Conservation (phyloP, 371 early-diverging fungal genomes). For the Circinella minor region DNA sequence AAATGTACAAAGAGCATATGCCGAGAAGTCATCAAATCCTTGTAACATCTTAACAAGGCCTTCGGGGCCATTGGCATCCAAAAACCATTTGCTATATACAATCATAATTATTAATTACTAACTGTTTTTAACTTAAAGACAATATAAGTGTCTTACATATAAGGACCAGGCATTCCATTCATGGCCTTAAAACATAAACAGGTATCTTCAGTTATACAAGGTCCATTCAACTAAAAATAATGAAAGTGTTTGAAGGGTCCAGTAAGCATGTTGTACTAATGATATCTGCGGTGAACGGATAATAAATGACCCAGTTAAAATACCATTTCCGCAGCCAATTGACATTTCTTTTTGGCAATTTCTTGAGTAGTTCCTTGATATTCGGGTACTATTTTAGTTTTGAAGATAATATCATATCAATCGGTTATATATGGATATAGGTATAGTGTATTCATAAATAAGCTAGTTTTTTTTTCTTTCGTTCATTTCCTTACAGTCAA, state of each 20-base stretch:
- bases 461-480: not conserved
- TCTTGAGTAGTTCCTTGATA: conserved; percentile 81
- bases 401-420: not conserved
- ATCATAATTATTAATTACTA: too few relatives aligned
- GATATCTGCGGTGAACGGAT: too few relatives aligned
- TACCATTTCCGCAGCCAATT: conserved; percentile 71
- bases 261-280: too few relatives aligned
- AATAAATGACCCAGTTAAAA: too few relatives aligned
- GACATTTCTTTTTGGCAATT: conserved; percentile 84
- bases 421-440: too few relatives aligned
- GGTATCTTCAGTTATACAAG: conserved; percentile 95
- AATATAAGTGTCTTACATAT: conserved; percentile 59
- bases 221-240: conserved; percentile 64
- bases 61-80: conserved; percentile 79
- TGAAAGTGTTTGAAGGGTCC: not conserved
- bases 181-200: conserved; percentile 92
- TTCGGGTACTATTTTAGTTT: conserved; percentile 72
- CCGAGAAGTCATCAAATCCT: conserved; percentile 87
- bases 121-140: too few relatives aligned
- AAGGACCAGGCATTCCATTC: conserved; percentile 91
- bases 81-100: conserved; percentile 89
- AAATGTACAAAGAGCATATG: conserved; percentile 90
- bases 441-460: too few relatives aligned
- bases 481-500: conserved; percentile 67
- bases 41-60: conserved; percentile 82